Base-by-base conservation (phyloP, 768 basidiomycete genomes). In the Lentinula edodes region DNA sequence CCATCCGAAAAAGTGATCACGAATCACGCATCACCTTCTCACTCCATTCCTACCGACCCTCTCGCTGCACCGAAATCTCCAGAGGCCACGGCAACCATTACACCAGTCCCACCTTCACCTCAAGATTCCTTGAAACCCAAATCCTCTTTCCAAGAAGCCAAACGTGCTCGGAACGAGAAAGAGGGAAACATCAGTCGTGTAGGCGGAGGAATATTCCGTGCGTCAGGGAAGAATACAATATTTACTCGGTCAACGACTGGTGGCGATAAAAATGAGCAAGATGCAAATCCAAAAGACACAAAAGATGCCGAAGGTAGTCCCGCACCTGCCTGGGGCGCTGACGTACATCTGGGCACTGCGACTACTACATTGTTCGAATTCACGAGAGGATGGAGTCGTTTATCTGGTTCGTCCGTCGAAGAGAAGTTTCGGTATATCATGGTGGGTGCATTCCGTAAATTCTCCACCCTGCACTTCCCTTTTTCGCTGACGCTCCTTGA, bases 171-270 rank as follows among this genome's bases (percentile, higher is more conserved):
- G 32, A 80, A 84, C 13, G 76, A 58, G 48, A 72, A 72, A 12
- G 80, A 75, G 59, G 62, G 73, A 66, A 16, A 60, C 15, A 10
- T 28, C 18, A 76, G 74, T 59, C 77, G 77, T 43, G 80, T 85
- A 3, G 85, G 88, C 0, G 90, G 89, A 7, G 90, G 90, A 0
- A 88, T 93, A 55, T 90, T 93, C 73, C 81, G 85, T 32, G 73
- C 78, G 2, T 79, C 83, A 12, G 91, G 90, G 1, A 75, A 82
- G 16, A 82, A 80, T 48, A 87, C 82, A 1, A 70, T 91, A 9
- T 82, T 91, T 63, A 67, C 77, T 18, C 66, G 75, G 55, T 68
- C 69, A 42, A 34, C 42, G 54, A 62, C 8, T 15, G 28, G 28
- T 28, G 28, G 28, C 28, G 28, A 28, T 28, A 28, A 28, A 28